A percentile compares a stretch with the other conserved stretches of the same genome.
Conservation (phyloP, 1,139 yeast species). For the Yamadazyma buinensis region DNA sequence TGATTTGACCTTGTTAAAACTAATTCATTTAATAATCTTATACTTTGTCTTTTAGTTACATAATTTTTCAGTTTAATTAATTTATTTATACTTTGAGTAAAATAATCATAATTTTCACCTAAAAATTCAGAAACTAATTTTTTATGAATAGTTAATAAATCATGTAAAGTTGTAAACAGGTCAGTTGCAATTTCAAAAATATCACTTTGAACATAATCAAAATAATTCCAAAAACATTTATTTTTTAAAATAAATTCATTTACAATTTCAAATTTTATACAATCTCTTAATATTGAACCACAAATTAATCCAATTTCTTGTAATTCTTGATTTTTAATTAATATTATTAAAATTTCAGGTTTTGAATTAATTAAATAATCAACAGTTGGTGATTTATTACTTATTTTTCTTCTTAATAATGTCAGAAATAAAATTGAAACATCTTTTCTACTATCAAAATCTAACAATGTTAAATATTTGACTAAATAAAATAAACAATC, state of each 20-base stretch:
- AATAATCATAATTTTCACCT: conserved; percentile 47
- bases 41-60: conserved; percentile 89
- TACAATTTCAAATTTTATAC: conserved; percentile 74
- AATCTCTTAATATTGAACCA: conserved; percentile 81
- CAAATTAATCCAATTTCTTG: conserved; percentile 70
- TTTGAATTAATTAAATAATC: conserved; percentile 65
- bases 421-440: conserved; percentile 72
- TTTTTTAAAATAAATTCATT: conserved; percentile 53
- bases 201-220: conserved; percentile 69
- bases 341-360: conserved; percentile 59
- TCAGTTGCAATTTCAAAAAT: conserved; percentile 91
- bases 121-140: conserved; percentile 69
- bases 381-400: conserved; percentile 78
- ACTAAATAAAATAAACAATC: conserved; percentile 66
- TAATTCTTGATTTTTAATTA: conserved; percentile 68
- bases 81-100: conserved; percentile 60
- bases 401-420: conserved; percentile 74
- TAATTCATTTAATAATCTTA: conserved; percentile 70
- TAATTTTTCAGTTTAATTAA: conserved; percentile 76
- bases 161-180: conserved; percentile 73
- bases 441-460: conserved; percentile 87
- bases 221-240: conserved; percentile 74
- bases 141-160: conserved; percentile 66
- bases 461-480: conserved; percentile 57
- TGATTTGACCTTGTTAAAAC: conserved; percentile 75